Evolutionary conservation across 306 rosid species (phyloP), one percentile per base, ranked within the genome.

Genomic region (Corylus americana): DNA sequence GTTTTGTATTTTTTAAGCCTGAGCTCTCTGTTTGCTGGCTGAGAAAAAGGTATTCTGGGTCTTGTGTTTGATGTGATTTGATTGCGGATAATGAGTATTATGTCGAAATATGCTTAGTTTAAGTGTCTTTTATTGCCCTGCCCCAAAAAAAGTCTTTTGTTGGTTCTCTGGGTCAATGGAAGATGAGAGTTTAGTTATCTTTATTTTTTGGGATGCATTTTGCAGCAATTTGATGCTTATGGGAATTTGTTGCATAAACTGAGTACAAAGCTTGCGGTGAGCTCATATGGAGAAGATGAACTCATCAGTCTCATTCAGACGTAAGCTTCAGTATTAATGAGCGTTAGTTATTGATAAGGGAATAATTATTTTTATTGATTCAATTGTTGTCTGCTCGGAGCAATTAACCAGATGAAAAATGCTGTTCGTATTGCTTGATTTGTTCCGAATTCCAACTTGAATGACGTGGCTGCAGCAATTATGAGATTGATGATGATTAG

Each of bases 281-380:
- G 93, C 87, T 88, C 99, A 73, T 95, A 95, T 76, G 99, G 99
- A 6, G 99, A 95, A 75, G 93, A 87, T 86, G 94, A 95, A 81
- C 98, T 95, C 83, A 82, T 90, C 79, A 95, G 97, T 82, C 97
- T 95, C 82, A 91, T 93, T 84, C 99, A 95, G 86, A 89, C 97
- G 99, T 95, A 89, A 81, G 87, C 51, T 64, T 74, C 74, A 39
- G 18, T 37, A 29, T 47, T 45, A 20, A 44, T n/a, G 47, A 66
- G 54, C 37, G 18, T 31, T 44, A 58, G 22, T 63, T 31, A 11
- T 55, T 13, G 35, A 25, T 11, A 49, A 31, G n/a, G 11, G 29
- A 3, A 27, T 25, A 54, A 7, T 51, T n/a, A 3, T 8, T 25
- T 4, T 27, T 11, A 1, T 13, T 63, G 8, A 29, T 20, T 59